Percentiles rank a stretch among this genome's conserved stretches.
Evolutionary conservation across 2,329 filamentous ascomycete species (phyloP).

Genomic region (Nemania sp.): DNA sequence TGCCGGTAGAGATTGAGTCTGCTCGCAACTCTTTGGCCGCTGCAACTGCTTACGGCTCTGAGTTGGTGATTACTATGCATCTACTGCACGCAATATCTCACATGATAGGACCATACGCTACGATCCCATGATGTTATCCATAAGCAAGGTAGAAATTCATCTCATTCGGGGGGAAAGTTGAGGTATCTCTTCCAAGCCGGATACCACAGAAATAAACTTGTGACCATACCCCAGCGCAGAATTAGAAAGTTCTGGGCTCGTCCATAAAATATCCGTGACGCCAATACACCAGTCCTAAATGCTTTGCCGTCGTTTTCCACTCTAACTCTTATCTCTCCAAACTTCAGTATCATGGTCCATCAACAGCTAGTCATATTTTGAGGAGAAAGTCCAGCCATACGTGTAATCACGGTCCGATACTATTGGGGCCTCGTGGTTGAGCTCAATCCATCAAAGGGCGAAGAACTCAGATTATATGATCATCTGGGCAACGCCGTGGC

Average conservation of each 20-base stretch:
- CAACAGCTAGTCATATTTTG: neutral
- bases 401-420: neutral
- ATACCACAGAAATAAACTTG: conserved; percentile 16
- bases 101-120: neutral
- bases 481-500: conserved; percentile 94
- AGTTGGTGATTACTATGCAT: no score
- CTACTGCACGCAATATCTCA: no score
- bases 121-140: neutral
- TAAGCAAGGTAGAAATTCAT: conserved; percentile 12
- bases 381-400: neutral
- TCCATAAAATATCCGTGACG: conserved; percentile 31
- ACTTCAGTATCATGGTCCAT: neutral
- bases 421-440: neutral
- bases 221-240: conserved; percentile 15
- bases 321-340: neutral
- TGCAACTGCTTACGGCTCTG: no score
- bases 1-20: no score
- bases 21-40: no score
- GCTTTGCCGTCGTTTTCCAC: conserved; percentile 21
- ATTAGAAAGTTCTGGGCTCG: conserved; percentile 20
- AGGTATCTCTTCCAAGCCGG: conserved; percentile 19
- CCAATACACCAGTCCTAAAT: conserved; percentile 29
- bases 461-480: conserved; percentile 69
- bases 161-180: conserved; percentile 19
- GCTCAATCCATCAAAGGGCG: neutral